Base-by-base conservation (phyloP, 805 yeast genomes). In the Kregervanrija delftensis region DNA sequence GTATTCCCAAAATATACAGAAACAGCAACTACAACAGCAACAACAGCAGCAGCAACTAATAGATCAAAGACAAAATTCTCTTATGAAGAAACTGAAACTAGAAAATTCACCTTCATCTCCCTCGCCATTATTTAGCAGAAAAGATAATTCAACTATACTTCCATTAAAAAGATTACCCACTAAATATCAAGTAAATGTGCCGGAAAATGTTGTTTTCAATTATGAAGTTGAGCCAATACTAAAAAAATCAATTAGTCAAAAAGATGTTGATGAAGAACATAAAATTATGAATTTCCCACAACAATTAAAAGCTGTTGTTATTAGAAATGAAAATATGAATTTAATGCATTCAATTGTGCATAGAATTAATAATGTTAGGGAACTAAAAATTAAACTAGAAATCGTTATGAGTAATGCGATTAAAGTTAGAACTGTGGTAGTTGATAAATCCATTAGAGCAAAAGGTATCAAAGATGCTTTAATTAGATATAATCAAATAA, bases 101-200 rank as follows among this genome's bases (percentile, higher is more conserved):
- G 28, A 22, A 22, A 22, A 22, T 22, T 22, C 22, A 17, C 5
- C 22, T 17, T 17, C 28, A 8, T 22, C 28, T 22, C 6, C 28
- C 4, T 22, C 28, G 8, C 28, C 28, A 22, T 22, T 22, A 22
- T 22, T 22, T 5, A 22, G 28, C 28, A 22, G 28, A 22, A 22
- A 6, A 22, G 28, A 22, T 8, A 22, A 22, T 22, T 22, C 28
- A 4, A 22, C 28, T 6, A 22, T 39, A 17, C 43, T 45, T 1
- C 49, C 47, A 11, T 38, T 49, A 10, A 47, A 41, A 33, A 30
- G 31, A 15, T 30, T 49, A 39, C 54, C 54, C 11, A 14, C 36
- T 28, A 49, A 51, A 40, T 50, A 50, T 38, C 53, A 47, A n/a
- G 39, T 41, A 11, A 15, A 31, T 5, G 40, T 47, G 11, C 50